Evolutionary conservation across 805 yeast genomes (phyloP), one percentile per base, ranked within the genome.

Genomic region (Dipodascopsis uninucleata): DNA sequence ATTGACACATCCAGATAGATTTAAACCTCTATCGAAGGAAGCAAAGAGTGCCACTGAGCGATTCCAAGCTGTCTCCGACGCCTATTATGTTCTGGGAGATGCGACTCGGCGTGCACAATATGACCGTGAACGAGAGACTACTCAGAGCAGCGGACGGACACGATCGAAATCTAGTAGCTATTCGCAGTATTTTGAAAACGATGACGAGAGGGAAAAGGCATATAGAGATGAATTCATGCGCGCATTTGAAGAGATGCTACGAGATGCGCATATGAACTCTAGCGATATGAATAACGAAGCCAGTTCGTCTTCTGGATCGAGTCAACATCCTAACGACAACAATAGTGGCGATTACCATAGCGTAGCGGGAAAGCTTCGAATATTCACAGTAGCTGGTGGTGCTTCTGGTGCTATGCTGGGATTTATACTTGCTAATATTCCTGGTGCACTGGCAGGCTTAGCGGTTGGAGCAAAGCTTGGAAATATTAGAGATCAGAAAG

Each of bases 391-490:
- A 26, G 41, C 35, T 6, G 50, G 54, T 4, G 57, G 55, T 7
- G 28, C 43, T 7, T 45, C 53, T 1, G 59, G 58, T 14, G 48
- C 53, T 1, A 55, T 44, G 17, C 35, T 55, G 2, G 59, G 59
- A n/a, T 55, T 55, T 36, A 55, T 55, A 16, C 29, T 55, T 25
- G 58, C 53, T 14, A 55, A 55, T 26, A 38, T 55, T 14, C 59
- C 59, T 3, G 59, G 59, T 14, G 59, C 57, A 5, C 21, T 55
- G 14, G 57, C 58, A 6, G 59, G 58, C 1, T 33, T 38, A 18
- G 58, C 49, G 28, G 40, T 50, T n/a, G 59, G 59, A 14, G 53
- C 55, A 1, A 42, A 47, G 25, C 45, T 55, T 28, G 59, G 59
- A 2, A 52, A 41, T 31, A 45, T 55, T 14, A 29, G 59, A 21